Conservation (phyloP, 1,284 basidiomycete genomes). For the Nidula niveotomentosa region DNA sequence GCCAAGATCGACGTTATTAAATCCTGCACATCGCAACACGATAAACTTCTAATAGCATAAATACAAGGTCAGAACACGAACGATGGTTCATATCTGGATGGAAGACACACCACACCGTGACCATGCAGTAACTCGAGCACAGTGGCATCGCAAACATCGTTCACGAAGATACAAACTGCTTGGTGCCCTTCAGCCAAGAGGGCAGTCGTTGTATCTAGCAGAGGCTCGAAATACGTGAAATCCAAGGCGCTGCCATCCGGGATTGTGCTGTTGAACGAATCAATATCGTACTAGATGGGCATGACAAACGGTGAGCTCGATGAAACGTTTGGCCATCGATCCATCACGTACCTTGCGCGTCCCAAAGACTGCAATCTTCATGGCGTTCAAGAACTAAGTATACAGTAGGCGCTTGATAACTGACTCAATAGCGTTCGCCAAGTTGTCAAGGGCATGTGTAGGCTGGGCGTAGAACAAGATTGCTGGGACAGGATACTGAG, state of each 20-base stretch:
- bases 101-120: conserved; percentile 27
- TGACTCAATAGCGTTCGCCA: no score
- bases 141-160: conserved; percentile 31
- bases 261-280: conserved; percentile 23
- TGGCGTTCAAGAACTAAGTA: conserved; percentile 3
- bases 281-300: conserved; percentile 26
- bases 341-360: conserved; percentile 24
- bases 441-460: no score
- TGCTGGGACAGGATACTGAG: no score
- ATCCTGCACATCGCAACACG: conserved; percentile 35
- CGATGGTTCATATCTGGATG: background rate
- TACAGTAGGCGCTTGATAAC: no score
- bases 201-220: conserved; percentile 29
- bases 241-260: conserved; percentile 19
- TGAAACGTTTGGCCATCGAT: background rate
- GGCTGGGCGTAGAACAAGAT: no score
- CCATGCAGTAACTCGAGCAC: conserved; percentile 28
- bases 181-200: conserved; percentile 31
- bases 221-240: conserved; percentile 32
- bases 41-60: conserved; percentile 28
- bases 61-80: background rate
- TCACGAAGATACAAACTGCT: conserved; percentile 37
- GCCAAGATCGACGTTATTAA: conserved; percentile 35
- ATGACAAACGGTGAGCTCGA: background rate
- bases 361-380: conserved; percentile 39